These are phyloP conservation scores for Radiomyces spectabilis DNA, from an alignment of 192 early-diverging fungal species.

Conservation along the genomic window DNA sequence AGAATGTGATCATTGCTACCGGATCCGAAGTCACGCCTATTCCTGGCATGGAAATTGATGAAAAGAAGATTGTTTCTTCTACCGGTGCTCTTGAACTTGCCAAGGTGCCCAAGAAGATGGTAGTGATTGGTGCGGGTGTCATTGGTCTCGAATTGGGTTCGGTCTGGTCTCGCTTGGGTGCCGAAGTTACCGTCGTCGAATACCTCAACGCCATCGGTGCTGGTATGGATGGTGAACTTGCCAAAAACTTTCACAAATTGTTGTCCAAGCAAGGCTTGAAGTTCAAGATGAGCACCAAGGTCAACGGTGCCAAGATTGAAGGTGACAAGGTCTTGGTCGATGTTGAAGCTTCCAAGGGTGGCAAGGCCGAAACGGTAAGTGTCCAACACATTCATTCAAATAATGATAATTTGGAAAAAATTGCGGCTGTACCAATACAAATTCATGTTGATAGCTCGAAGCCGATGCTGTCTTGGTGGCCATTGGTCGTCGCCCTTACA, in stretches of 20 bases:
- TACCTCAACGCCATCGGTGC: conserved; percentile 89
- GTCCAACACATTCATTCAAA: too few relatives aligned
- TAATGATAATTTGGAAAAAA: too few relatives aligned
- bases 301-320: conserved; percentile 74
- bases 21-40: conserved; percentile 92
- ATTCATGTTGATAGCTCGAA: conserved; percentile 69
- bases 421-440: too few relatives aligned
- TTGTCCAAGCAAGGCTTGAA: conserved; percentile 95
- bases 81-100: conserved; percentile 93
- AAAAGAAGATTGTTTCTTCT: conserved; percentile 93
- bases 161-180: conserved; percentile 92
- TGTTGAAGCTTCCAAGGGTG: conserved; percentile 83
- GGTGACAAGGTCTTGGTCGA: conserved; percentile 87
- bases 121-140: conserved; percentile 98
- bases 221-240: conserved; percentile 94
- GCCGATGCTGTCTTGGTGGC: conserved; percentile 93
- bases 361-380: conserved; percentile 70
- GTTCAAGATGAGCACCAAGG: conserved; percentile 98
- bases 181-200: conserved; percentile 94
- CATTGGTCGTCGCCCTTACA: conserved; percentile 93
- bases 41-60: conserved; percentile 90
- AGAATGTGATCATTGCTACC: conserved; percentile 98
- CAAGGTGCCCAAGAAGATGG: conserved; percentile 95
- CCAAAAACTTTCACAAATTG: conserved; percentile 87
- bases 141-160: conserved; percentile 99